phyloP scores from a whole-genome alignment of 805 yeast species.

The Monosporozyma aerobia region DNA sequence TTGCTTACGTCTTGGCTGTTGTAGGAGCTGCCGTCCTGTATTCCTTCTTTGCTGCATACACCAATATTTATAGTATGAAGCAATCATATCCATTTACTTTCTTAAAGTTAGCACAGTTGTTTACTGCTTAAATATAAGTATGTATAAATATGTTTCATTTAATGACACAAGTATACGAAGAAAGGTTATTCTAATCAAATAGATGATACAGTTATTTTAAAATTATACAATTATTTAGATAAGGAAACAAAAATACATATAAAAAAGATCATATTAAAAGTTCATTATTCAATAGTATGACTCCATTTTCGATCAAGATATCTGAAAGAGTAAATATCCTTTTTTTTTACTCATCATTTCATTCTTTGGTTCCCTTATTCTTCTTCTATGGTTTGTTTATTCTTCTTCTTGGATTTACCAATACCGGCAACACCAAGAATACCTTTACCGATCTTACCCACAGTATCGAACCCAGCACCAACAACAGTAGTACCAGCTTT shows the following conservation, averaged over 20 bases:
- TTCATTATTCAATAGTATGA: not conserved
- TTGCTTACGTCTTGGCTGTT: slow-evolving; percentile 38
- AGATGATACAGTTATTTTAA: not conserved
- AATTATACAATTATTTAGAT: not conserved
- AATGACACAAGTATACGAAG: not conserved
- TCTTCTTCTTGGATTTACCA: slow-evolving; percentile 5
- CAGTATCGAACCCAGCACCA: slow-evolving; percentile 38
- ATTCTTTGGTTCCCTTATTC: not conserved
- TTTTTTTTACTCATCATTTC: not conserved
- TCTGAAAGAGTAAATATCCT: no score
- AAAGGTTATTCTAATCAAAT: no score
- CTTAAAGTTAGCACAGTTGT: slow-evolving; percentile 27
- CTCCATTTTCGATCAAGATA: not conserved
- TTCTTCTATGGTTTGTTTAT: not conserved
- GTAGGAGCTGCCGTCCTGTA: slow-evolving; percentile 39
- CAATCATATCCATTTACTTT: slow-evolving; percentile 67
- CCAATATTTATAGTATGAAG: slow-evolving; percentile 61
- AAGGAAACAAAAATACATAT: not conserved
- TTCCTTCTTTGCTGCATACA: slow-evolving; percentile 51
- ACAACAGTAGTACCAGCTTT: slow-evolving; percentile 37
- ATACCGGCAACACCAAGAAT: slow-evolving; percentile 8
- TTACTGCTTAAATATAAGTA: not conserved
- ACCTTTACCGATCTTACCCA: slow-evolving; percentile 18
- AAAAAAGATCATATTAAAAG: not conserved
- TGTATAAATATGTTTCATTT: not conserved